Conservation (phyloP, 1,284 basidiomycete genomes). For the Marasmius sp. region DNA sequence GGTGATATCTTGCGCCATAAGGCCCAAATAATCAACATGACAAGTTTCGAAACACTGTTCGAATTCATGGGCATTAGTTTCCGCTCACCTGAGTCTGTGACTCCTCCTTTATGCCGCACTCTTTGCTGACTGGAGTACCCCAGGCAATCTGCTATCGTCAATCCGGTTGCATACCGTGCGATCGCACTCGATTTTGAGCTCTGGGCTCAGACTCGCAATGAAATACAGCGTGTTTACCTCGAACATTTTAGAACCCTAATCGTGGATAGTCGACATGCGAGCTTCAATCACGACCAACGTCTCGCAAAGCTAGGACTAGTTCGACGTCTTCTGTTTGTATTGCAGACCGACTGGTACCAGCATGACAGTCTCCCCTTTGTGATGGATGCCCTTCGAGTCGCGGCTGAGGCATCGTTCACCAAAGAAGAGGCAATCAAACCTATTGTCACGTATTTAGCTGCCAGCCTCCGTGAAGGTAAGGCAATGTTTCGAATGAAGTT, state of each 20-base stretch:
- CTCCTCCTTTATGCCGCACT: constrained; percentile 4
- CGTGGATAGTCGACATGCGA: constrained; percentile 66
- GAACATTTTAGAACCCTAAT: constrained; percentile 81
- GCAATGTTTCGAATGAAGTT: neutral
- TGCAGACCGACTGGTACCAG: constrained; percentile 77
- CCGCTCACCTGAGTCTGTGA: constrained; percentile 71
- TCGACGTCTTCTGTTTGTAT: constrained; percentile 76
- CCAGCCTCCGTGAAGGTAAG: constrained; percentile 76
- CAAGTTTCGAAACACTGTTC: constrained; percentile 76
- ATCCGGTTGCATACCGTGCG: constrained; percentile 79
- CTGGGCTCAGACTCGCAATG: constrained; percentile 72
- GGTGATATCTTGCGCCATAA: constrained; percentile 75
- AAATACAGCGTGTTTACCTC: constrained; percentile 77
- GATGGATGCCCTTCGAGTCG: constrained; percentile 57
- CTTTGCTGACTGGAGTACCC: neutral
- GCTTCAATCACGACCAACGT: constrained; percentile 72
- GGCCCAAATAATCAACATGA: constrained; percentile 72
- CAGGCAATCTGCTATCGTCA: constrained; percentile 81
- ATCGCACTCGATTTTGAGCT: constrained; percentile 90
- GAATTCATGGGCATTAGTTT: constrained; percentile 85
- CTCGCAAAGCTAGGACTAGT: constrained; percentile 73
- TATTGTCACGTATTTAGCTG: constrained; percentile 81
- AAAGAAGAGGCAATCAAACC: constrained; percentile 81
- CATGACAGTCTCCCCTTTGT: constrained; percentile 54
- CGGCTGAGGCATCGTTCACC: constrained; percentile 62